phyloP scores from a whole-genome alignment of 257 asterid genomes.

The Catharanthus roseus region DNA sequence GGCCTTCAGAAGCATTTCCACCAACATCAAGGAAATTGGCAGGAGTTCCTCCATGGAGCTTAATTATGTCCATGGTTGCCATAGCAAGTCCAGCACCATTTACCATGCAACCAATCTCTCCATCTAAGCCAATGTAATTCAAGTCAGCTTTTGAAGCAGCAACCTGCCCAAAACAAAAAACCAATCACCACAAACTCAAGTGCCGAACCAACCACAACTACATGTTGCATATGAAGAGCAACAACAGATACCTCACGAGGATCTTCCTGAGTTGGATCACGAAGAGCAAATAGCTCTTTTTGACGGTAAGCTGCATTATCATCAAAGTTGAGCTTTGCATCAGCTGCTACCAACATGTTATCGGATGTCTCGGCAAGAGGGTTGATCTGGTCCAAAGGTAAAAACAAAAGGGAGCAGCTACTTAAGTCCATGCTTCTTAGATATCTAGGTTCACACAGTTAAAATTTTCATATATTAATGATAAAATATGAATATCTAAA shows the following conservation, averaged over 20 bases:
- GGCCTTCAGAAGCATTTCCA: slow-evolving; percentile 95
- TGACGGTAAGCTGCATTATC: slow-evolving; percentile 96
- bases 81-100: slow-evolving; percentile 99
- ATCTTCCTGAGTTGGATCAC: slow-evolving; percentile 96
- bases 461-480: not conserved
- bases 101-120: slow-evolving; percentile 99
- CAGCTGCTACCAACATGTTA: slow-evolving; percentile 89
- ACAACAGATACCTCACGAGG: slow-evolving; percentile 76
- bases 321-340: slow-evolving; percentile 95
- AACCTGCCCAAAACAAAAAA: slow-evolving; percentile 47
- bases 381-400: slow-evolving; percentile 58
- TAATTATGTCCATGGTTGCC: slow-evolving; percentile 99
- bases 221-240: not conserved
- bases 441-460: not conserved
- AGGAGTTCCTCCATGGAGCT: slow-evolving; percentile 97
- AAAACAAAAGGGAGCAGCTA: not conserved
- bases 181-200: not conserved
- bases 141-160: slow-evolving; percentile 96
- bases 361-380: slow-evolving; percentile 97
- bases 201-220: not conserved
- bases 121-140: slow-evolving; percentile 96
- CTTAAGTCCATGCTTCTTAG: not conserved
- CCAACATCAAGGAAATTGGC: slow-evolving; percentile 99
- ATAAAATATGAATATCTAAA: slow-evolving; percentile 3
- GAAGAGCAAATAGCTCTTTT: slow-evolving; percentile 72